Conservation (phyloP, 2,329 filamentous ascomycete genomes). For the Epichloe elymi region DNA sequence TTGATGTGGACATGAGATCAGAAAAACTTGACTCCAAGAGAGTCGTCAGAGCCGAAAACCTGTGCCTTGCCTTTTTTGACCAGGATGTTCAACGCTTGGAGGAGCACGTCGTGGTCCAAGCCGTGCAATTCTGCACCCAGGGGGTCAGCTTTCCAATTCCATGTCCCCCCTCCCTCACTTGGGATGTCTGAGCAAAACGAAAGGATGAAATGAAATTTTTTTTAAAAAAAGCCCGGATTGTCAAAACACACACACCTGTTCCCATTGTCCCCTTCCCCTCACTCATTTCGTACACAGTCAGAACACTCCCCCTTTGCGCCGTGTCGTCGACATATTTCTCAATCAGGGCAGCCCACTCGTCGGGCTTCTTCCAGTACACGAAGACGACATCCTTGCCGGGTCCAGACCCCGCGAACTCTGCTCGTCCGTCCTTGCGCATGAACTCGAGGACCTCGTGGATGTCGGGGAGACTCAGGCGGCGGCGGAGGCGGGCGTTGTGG, state of each 20-base stretch:
- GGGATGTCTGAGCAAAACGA: neutral
- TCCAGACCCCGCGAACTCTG: slow-evolving; percentile 46
- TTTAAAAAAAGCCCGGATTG: no score
- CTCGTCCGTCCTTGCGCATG: slow-evolving; percentile 45
- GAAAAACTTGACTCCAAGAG: slow-evolving; percentile 93
- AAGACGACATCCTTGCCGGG: slow-evolving; percentile 40
- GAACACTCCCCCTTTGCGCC: slow-evolving; percentile 73
- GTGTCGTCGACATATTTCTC: slow-evolving; percentile 77
- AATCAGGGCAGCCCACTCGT: slow-evolving; percentile 78
- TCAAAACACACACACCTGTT: slow-evolving; percentile 35
- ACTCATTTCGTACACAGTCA: slow-evolving; percentile 84
- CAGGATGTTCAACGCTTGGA: slow-evolving; percentile 64
- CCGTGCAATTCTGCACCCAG: slow-evolving; percentile 57
- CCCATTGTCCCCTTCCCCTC: slow-evolving; percentile 68
- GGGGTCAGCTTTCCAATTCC: neutral
- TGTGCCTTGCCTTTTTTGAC: slow-evolving; percentile 90
- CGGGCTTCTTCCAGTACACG: slow-evolving; percentile 74
- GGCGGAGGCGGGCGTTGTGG: slow-evolving; percentile 40
- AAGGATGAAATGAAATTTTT: no score
- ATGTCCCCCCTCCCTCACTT: no score
- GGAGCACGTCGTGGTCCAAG: slow-evolving; percentile 73
- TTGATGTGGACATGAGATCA: slow-evolving; percentile 28
- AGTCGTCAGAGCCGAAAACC: slow-evolving; percentile 80
- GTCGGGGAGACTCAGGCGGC: slow-evolving; percentile 36
- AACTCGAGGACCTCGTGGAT: slow-evolving; percentile 45